Base-by-base conservation (phyloP, 257 asterid species). In the Echium plantagineum region DNA sequence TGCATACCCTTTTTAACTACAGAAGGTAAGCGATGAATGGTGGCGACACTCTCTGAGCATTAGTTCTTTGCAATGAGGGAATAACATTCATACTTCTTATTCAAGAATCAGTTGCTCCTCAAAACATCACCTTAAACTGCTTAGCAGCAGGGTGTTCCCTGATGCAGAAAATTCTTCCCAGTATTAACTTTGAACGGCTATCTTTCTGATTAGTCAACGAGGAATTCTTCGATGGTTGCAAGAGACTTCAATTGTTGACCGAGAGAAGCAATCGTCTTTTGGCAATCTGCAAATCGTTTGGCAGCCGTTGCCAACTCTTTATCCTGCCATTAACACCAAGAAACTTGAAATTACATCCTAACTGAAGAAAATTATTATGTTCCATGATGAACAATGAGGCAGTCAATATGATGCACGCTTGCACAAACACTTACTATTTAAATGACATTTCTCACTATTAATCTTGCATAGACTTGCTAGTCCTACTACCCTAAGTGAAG, bases 191-290 rank as follows among this genome's bases (percentile, higher is more conserved):
- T 42, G 49, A 42, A 15, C 1, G 15, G 49, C 49, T 10, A 42
- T 12, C 49, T 42, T 54, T 46, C 42, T 28, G 71, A 83, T 1
- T 80, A 64, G 58, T 74, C 86, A 10, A 80, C 59, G 67, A 75
- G 52, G 72, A 85, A 68, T 57, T 90, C 95, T 19, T 85, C 94
- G 18, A 87, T 67, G 15, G 77, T 68, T 1, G 89, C 87, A 17
- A 90, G 95, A 69, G 86, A 75, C 60, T 80, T 83, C 60, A 90
- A 82, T 81, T 90, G 95, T 59, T 78, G 76, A 35, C 81, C 79
- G 21, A 90, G 82, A 32, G 97, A 90, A 52, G 94, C 86, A 10
- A 87, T 90, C 16, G 96, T 90, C 72, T 83, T 80, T 70, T 85
- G 95, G 65, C 98, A 91, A 70, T 79, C 90, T 1, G 87, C 72